Percentiles rank a stretch among this genome's conserved stretches.
Evolutionary conservation across 352 stramenopile genomes (phyloP).

Genomic region (Phytophthora pisi): DNA sequence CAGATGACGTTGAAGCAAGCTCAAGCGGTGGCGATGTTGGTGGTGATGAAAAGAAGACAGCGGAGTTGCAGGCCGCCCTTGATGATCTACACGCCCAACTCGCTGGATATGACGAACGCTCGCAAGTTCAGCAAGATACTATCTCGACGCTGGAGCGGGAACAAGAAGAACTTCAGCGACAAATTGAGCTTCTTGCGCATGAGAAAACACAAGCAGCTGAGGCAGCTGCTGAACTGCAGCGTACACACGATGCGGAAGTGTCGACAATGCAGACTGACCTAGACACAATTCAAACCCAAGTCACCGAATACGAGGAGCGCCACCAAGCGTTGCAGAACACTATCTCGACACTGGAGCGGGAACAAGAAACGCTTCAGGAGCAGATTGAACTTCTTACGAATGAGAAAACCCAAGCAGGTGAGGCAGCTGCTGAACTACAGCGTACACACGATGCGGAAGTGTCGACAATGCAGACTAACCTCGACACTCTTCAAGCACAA

Average conservation of each 20-base stretch:
- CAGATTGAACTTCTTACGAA: constrained; percentile 17
- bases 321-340: constrained; percentile 20
- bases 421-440: constrained; percentile 13
- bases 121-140: constrained; percentile 19
- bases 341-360: constrained; percentile 19
- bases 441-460: constrained; percentile 8
- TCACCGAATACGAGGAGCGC: constrained; percentile 15
- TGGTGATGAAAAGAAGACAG: constrained; percentile 3
- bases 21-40: constrained; percentile 1
- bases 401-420: constrained; percentile 9
- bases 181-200: constrained; percentile 18
- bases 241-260: constrained; percentile 8
- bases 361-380: constrained; percentile 13
- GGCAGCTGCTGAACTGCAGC: constrained; percentile 10
- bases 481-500: constrained; percentile 16
- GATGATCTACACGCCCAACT: constrained; percentile 16
- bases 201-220: constrained; percentile 14
- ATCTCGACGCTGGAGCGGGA: constrained; percentile 23
- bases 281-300: constrained; percentile 14
- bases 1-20: constrained; percentile 21
- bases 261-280: constrained; percentile 1
- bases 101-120: constrained; percentile 14
- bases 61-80: constrained; percentile 16
- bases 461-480: neutral
- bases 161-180: constrained; percentile 12